These are phyloP conservation scores for Trichoderma sp. DNA, from an alignment of 2,329 filamentous ascomycete genomes.

Conservation along the genomic window DNA sequence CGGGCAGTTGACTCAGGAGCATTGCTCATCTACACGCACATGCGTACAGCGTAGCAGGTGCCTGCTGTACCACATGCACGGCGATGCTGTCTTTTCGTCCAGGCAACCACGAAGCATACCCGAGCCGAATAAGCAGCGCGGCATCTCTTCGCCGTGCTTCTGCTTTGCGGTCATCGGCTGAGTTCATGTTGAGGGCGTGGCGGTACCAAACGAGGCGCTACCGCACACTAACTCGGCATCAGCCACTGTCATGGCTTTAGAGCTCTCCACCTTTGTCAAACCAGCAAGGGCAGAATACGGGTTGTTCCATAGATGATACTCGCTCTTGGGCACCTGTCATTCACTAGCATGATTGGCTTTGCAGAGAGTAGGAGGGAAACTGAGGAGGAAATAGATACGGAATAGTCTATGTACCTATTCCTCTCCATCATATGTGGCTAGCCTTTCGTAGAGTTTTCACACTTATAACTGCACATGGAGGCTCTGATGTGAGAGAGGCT, in stretches of 20 bases:
- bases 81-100: too few relatives aligned
- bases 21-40: background rate
- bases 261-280: conserved; percentile 2
- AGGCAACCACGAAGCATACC: too few relatives aligned
- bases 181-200: background rate
- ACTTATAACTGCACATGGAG: background rate
- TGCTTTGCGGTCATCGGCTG: background rate
- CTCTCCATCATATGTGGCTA: background rate
- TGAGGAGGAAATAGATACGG: background rate
- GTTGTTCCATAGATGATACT: background rate
- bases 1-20: background rate
- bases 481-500: background rate
- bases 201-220: background rate
- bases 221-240: conserved; percentile 4
- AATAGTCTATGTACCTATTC: background rate
- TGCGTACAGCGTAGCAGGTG: background rate
- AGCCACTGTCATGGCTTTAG: conserved; percentile 2
- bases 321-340: background rate
- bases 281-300: background rate
- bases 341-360: background rate
- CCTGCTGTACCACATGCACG: too few relatives aligned
- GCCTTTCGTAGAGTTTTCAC: background rate
- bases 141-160: too few relatives aligned
- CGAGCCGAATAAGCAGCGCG: too few relatives aligned
- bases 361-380: background rate